phyloP scores from a whole-genome alignment of 1,284 basidiomycete species.

The Rhodofomes roseus region DNA sequence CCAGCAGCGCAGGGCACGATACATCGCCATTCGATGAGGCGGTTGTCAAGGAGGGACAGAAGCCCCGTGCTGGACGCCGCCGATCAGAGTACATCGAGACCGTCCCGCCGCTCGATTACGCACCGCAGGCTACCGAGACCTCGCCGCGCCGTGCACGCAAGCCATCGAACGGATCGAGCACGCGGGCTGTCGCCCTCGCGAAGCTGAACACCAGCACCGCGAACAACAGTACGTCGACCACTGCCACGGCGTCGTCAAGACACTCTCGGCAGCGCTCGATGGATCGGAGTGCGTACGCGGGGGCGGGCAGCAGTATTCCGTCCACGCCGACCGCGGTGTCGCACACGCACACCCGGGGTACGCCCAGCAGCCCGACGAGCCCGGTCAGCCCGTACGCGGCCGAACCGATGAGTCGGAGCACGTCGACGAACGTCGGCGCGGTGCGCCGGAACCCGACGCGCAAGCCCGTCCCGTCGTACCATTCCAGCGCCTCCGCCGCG shows the following conservation, averaged over 20 bases:
- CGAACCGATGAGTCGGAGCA: slow-evolving; percentile 21
- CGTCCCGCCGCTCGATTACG: slow-evolving; percentile 14
- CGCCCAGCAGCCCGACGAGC: not conserved
- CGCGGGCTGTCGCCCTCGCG: slow-evolving; percentile 22
- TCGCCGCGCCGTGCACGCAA: slow-evolving; percentile 10
- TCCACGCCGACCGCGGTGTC: not conserved
- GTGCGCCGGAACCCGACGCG: slow-evolving; percentile 23
- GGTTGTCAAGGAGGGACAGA: slow-evolving; percentile 21
- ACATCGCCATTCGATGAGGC: slow-evolving; percentile 24
- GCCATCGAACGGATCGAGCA: slow-evolving; percentile 14
- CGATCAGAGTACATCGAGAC: slow-evolving; percentile 13
- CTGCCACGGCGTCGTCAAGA: slow-evolving; percentile 1
- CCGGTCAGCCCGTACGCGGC: slow-evolving; percentile 1
- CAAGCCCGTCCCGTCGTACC: slow-evolving; percentile 43
- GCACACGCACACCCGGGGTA: not conserved
- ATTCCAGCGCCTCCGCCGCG: slow-evolving; percentile 8
- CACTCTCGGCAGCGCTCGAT: slow-evolving; percentile 12
- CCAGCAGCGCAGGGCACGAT: slow-evolving; percentile 11
- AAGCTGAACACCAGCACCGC: slow-evolving; percentile 15
- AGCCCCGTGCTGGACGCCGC: not conserved
- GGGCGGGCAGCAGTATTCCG: not conserved
- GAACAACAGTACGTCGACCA: not conserved
- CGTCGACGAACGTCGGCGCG: slow-evolving; percentile 12
- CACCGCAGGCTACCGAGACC: not conserved
- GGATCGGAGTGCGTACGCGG: slow-evolving; percentile 4